Percentiles rank a stretch among this genome's conserved stretches.
Evolutionary conservation across 495 filamentous ascomycete genomes (phyloP).

Genomic region (Astrothelium macrocarpum): DNA sequence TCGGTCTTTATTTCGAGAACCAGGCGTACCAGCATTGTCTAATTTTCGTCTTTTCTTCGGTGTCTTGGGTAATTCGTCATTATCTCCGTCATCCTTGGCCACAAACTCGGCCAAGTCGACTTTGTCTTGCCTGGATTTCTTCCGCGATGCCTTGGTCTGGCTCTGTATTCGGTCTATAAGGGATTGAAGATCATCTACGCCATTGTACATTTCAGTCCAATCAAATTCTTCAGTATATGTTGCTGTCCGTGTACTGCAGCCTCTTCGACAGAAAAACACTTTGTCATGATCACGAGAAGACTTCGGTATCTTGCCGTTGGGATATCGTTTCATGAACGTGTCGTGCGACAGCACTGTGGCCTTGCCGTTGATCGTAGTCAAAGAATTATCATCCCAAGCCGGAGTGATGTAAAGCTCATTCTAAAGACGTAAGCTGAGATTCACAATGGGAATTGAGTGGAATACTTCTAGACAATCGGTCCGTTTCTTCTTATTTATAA

Average conservation of each 20-base stretch:
- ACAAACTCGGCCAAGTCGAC: conserved; percentile 40
- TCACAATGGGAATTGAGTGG: neutral
- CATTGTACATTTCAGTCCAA: conserved; percentile 77
- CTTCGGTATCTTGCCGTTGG: conserved; percentile 64
- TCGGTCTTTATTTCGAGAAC: conserved; percentile 45
- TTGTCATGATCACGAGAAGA: conserved; percentile 72
- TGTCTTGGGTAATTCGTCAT: conserved; percentile 41
- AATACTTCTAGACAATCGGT: conserved; percentile 62
- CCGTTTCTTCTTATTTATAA: conserved; percentile 72
- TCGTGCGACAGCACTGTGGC: conserved; percentile 66
- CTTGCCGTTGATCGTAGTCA: conserved; percentile 86
- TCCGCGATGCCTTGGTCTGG: conserved; percentile 63
- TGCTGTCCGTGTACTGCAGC: conserved; percentile 75
- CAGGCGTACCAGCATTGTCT: conserved; percentile 42
- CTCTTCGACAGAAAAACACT: conserved; percentile 81
- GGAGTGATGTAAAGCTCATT: conserved; percentile 91
- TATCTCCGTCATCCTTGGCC: conserved; percentile 36
- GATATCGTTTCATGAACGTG: conserved; percentile 57
- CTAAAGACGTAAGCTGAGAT: conserved; percentile 23
- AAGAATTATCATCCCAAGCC: conserved; percentile 70
- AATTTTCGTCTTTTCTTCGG: conserved; percentile 50
- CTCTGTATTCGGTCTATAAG: conserved; percentile 57
- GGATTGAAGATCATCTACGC: conserved; percentile 48
- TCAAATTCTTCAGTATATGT: conserved; percentile 87
- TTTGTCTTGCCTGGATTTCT: conserved; percentile 34